A percentile compares a stretch with the other conserved stretches of the same genome.
Evolutionary conservation across 306 rosid genomes (phyloP).

Genomic region (Astragalus membranaceus): DNA sequence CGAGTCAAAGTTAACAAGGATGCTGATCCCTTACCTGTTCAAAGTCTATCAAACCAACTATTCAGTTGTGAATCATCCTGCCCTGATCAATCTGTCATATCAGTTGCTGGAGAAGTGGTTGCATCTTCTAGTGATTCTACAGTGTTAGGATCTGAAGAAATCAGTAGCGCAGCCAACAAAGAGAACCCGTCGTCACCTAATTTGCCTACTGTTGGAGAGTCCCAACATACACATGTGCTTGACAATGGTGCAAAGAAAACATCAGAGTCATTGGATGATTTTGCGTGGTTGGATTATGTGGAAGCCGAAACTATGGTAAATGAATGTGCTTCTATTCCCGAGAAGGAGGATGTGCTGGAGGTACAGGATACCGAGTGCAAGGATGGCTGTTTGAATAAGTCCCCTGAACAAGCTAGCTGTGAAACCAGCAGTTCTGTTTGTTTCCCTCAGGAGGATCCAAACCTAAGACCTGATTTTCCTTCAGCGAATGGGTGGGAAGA

Average conservation of each 20-base stretch:
- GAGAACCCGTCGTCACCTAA: slow-evolving; percentile 29
- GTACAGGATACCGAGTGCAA: slow-evolving; percentile 37
- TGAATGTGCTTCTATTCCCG: slow-evolving; percentile 30
- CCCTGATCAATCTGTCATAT: slow-evolving; percentile 26
- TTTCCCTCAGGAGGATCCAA: slow-evolving; percentile 22
- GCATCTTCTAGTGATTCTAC: slow-evolving; percentile 31
- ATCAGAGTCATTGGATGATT: slow-evolving; percentile 30
- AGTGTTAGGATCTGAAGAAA: slow-evolving; percentile 28
- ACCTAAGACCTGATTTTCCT: slow-evolving; percentile 32
- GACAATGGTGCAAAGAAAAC: slow-evolving; percentile 45
- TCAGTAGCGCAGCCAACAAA: slow-evolving; percentile 26
- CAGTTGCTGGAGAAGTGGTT: slow-evolving; percentile 25
- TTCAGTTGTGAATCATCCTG: slow-evolving; percentile 36
- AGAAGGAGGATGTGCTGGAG: slow-evolving; percentile 26
- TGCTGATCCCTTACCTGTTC: slow-evolving; percentile 27
- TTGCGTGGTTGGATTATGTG: slow-evolving; percentile 78
- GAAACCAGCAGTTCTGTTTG: slow-evolving; percentile 36
- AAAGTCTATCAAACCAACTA: slow-evolving; percentile 36
- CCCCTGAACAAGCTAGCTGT: slow-evolving; percentile 28
- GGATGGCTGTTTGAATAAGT: slow-evolving; percentile 24
- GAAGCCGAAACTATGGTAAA: slow-evolving; percentile 35
- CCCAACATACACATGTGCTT: slow-evolving; percentile 29
- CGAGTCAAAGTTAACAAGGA: slow-evolving; percentile 49
- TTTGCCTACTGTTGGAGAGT: slow-evolving; percentile 37
- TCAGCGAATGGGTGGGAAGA: slow-evolving; percentile 55